phyloP scores from a whole-genome alignment of 2,329 filamentous ascomycete species.

The Akanthomyces lecanii region DNA sequence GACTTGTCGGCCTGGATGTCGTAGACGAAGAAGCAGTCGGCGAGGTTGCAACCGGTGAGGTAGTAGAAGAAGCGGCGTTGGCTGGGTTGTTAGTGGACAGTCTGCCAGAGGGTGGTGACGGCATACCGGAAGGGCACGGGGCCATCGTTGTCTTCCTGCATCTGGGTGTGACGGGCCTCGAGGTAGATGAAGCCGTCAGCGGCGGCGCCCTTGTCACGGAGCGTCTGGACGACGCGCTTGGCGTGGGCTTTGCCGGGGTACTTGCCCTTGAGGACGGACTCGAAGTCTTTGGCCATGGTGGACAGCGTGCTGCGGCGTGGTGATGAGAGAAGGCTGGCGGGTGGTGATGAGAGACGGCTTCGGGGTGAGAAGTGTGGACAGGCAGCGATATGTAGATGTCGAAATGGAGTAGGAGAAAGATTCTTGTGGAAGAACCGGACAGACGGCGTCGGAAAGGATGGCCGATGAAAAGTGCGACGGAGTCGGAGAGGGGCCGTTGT shows the following conservation, averaged over 20 bases:
- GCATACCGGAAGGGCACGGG: conserved; percentile 71
- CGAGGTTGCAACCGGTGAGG: conserved; percentile 74
- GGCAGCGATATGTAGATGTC: background rate
- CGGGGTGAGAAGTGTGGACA: background rate
- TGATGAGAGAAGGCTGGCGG: no score
- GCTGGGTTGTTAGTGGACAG: conserved; percentile 37
- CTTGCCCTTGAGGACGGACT: conserved; percentile 55
- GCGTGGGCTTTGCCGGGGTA: conserved; percentile 87
- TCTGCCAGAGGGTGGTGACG: background rate
- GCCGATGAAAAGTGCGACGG: conserved; percentile 8
- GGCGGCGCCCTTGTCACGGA: conserved; percentile 62
- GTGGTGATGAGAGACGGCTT: background rate
- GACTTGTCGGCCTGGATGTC: conserved; percentile 69
- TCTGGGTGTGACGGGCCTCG: conserved; percentile 74
- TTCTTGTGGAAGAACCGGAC: background rate
- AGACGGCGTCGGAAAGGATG: background rate
- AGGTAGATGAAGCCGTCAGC: conserved; percentile 74
- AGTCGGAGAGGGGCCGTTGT: conserved; percentile 10
- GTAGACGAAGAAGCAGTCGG: conserved; percentile 78
- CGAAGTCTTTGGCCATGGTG: conserved; percentile 41
- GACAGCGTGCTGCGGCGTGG: background rate
- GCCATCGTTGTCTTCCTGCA: conserved; percentile 88
- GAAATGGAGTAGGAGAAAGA: background rate
- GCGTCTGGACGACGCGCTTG: conserved; percentile 73
- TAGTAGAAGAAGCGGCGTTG: conserved; percentile 96